These are phyloP conservation scores for Sporothrix phasma DNA, from an alignment of 2,329 filamentous ascomycete species.

Conservation along the genomic window DNA sequence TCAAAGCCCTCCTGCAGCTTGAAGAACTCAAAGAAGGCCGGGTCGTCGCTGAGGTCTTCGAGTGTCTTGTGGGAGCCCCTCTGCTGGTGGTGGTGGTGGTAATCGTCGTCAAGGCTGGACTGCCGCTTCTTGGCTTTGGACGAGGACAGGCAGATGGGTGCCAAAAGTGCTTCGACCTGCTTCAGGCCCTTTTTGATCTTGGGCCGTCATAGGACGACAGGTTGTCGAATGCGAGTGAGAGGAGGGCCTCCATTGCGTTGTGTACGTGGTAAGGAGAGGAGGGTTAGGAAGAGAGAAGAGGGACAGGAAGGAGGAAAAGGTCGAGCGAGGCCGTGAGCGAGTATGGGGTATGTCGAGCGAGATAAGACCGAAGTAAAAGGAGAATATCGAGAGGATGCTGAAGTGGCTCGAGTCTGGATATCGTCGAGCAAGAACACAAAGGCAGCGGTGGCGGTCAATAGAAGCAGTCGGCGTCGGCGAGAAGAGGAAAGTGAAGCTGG, in stretches of 20 bases:
- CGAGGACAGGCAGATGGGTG: conserved; percentile 78
- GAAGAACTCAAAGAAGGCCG: conserved; percentile 91
- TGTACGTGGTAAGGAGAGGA: no score
- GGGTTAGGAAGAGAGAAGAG: background rate
- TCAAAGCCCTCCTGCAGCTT: conserved; percentile 94
- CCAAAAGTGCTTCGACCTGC: conserved; percentile 87
- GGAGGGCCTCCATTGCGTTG: conserved; percentile 69
- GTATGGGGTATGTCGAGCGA: background rate
- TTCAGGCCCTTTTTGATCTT: conserved; percentile 91
- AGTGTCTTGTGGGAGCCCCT: conserved; percentile 46
- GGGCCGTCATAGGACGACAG: conserved; percentile 80
- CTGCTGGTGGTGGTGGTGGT: conserved; percentile 27
- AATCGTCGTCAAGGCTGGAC: conserved; percentile 17
- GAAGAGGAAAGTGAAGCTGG: background rate
- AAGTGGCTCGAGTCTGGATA: background rate
- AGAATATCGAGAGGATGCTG: background rate
- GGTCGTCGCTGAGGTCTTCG: conserved; percentile 64
- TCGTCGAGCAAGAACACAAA: background rate
- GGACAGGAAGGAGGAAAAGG: background rate
- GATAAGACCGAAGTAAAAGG: background rate
- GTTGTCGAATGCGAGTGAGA: conserved; percentile 92
- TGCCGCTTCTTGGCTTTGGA: conserved; percentile 21
- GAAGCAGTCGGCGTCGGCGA: background rate
- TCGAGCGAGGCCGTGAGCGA: background rate
- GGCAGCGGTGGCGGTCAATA: background rate